Base-by-base conservation (phyloP, 208 protist genomes). In the Trypanosoma cruzi region DNA sequence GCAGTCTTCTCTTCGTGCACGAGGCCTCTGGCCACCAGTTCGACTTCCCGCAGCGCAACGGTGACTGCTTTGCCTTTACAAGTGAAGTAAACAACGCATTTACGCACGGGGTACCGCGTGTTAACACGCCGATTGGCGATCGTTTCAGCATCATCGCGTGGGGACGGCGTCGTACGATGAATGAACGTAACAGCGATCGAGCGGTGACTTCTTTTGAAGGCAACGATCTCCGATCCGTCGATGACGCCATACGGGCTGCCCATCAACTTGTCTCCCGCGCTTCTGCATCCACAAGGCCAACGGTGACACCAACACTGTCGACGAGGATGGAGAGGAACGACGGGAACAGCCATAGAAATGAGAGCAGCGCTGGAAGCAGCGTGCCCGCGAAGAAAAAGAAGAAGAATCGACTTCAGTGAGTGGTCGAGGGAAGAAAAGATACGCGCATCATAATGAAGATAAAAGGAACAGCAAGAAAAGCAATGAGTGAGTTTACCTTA, bases 21-120 rank as follows among this genome's bases (percentile, higher is more conserved):
- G 86, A 88, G 65, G 79, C 79, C 0, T 94, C 89, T 18, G 83
- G 88, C 61, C 65, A 78, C 26, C 77, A 91, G 71, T 98, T 98
- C 68, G 79, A 81, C 34, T 97, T 98, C 53, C 94, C 94, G 13
- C 94, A 98, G 63, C 68, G 69, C 22, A 97, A 97, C 76, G 94
- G 94, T 13, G 94, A 98, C 77, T 91, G 92, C 73, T 98, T 98
- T 65, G 92, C 94, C 6, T 98, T 98, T 64, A 95, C 87, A 0
- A 83, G 83, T 29, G 91, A 95, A 54, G 86, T 97, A 11, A 98
- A 98, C 65, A 79, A 79, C 28, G 58, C 64, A 0, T 98, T 98
- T 72, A 93, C 91, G 6, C 94, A 98, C 57, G 94, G 94, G 42
- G 89, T 98, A 36, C 94, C 94, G 2, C 88, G 92, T 16, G 77